Evolutionary conservation across 176 grass and related monocot species (phyloP).

Genomic region (Cymbopogon citratus): DNA sequence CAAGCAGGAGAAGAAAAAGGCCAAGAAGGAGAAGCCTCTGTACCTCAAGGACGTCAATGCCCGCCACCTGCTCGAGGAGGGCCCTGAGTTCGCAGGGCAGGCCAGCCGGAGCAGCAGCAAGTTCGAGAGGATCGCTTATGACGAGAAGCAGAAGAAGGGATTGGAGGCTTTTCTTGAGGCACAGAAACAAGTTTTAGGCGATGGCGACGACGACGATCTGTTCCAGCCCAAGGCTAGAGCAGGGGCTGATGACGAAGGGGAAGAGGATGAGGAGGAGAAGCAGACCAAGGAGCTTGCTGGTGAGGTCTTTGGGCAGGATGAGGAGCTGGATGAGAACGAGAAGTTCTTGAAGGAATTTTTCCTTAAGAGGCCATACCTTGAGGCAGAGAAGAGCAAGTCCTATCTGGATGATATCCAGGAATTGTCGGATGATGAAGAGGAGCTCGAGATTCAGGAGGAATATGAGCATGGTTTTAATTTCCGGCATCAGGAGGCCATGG

Average conservation of each 20-base stretch:
- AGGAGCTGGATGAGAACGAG: constrained; percentile 56
- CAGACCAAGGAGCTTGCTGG: constrained; percentile 41
- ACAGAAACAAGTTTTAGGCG: constrained; percentile 44
- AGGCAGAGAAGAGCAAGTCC: constrained; percentile 20
- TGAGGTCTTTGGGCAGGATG: constrained; percentile 62
- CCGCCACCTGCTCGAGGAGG: constrained; percentile 69
- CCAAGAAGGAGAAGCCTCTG: constrained; percentile 63
- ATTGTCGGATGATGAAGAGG: constrained; percentile 66
- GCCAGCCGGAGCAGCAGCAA: constrained; percentile 30
- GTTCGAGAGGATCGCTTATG: constrained; percentile 53
- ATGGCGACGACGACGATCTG: constrained; percentile 15
- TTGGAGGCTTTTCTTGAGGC: constrained; percentile 68
- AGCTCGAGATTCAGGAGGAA: constrained; percentile 53
- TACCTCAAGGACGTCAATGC: constrained; percentile 90
- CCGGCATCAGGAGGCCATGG: constrained; percentile 68
- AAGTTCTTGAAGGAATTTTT: constrained; percentile 84
- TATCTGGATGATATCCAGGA: constrained; percentile 34
- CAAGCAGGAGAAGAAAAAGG: neutral
- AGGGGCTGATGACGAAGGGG: neutral
- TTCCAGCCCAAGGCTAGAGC: constrained; percentile 38
- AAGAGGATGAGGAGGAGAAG: constrained; percentile 48
- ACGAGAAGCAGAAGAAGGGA: constrained; percentile 65
- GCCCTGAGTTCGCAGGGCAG: constrained; percentile 52
- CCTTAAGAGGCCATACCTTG: constrained; percentile 50
- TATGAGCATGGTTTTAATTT: constrained; percentile 54